Evolutionary conservation across 768 basidiomycete species (phyloP).

Genomic region (Serendipita indica): DNA sequence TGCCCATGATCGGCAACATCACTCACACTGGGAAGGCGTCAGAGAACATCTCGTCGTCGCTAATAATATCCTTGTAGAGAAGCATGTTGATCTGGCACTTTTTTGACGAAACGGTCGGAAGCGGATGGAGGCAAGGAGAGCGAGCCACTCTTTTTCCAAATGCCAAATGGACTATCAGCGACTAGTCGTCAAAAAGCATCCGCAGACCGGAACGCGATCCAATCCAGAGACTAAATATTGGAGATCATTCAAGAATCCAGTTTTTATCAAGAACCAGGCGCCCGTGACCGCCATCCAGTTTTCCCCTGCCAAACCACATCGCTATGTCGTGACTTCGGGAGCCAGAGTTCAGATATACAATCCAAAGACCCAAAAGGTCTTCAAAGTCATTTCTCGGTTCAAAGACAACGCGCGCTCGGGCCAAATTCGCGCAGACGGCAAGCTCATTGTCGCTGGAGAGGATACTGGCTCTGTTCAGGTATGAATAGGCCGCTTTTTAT

Average conservation of each 20-base stretch:
- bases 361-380: constrained; percentile 88
- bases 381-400: constrained; percentile 91
- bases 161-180: constrained; percentile 65
- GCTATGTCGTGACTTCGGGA: constrained; percentile 91
- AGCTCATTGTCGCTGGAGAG: constrained; percentile 87
- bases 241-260: constrained; percentile 76
- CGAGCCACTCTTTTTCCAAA: neutral
- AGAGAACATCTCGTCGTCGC: constrained; percentile 82
- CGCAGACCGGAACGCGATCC: constrained; percentile 44
- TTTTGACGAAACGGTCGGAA: neutral
- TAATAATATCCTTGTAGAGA: constrained; percentile 57
- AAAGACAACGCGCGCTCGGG: constrained; percentile 90
- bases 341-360: constrained; percentile 91
- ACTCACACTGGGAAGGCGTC: constrained; percentile 80
- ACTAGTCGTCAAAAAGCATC: constrained; percentile 43
- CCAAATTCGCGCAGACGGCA: constrained; percentile 81
- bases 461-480: constrained; percentile 82
- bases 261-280: constrained; percentile 95
- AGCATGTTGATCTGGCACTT: constrained; percentile 36
- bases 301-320: constrained; percentile 70
- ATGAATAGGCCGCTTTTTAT: constrained; percentile 10
- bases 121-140: neutral
- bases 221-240: constrained; percentile 68
- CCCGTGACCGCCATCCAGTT: constrained; percentile 93
- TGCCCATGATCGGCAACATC: neutral